These are phyloP conservation scores for Penicillium sp. DNA, from an alignment of 2,329 filamentous ascomycete genomes.

Conservation along the genomic window DNA sequence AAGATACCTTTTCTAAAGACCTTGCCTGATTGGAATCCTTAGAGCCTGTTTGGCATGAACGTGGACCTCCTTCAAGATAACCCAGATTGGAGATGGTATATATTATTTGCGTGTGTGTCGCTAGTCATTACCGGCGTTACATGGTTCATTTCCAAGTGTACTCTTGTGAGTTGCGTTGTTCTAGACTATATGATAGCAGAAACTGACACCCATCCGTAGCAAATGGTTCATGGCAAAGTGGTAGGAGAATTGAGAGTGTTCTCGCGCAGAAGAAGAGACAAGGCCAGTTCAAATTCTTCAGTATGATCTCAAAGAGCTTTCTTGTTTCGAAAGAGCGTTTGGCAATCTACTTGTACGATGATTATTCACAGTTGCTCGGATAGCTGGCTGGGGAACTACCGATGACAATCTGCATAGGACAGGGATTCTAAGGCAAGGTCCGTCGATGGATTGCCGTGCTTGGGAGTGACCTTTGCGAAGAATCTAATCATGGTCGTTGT, in stretches of 20 bases:
- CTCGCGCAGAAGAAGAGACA: not conserved
- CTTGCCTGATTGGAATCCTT: constrained; percentile 3
- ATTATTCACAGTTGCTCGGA: not conserved
- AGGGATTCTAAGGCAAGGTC: too few relatives aligned
- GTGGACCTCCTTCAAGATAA: constrained; percentile 4
- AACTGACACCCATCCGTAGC: constrained; percentile 2
- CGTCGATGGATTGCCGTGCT: too few relatives aligned
- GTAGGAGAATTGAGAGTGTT: not conserved
- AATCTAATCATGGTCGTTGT: too few relatives aligned
- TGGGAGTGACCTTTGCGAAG: too few relatives aligned
- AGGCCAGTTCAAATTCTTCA: not conserved
- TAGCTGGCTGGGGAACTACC: too few relatives aligned
- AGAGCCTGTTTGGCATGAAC: constrained; percentile 3
- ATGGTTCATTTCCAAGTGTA: constrained; percentile 7
- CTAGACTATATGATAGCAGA: not conserved
- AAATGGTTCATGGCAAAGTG: constrained; percentile 2
- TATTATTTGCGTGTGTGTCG: not conserved
- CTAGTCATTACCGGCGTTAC: constrained; percentile 1
- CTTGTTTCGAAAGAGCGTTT: too few relatives aligned
- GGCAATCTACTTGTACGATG: not conserved
- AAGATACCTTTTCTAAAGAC: not conserved
- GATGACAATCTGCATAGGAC: too few relatives aligned
- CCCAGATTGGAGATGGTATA: not conserved
- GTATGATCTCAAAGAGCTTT: not conserved
- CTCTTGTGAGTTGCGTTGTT: constrained; percentile 3